Evolutionary conservation across 495 filamentous ascomycete genomes (phyloP).

Genomic region (Amniculicola lignicola): DNA sequence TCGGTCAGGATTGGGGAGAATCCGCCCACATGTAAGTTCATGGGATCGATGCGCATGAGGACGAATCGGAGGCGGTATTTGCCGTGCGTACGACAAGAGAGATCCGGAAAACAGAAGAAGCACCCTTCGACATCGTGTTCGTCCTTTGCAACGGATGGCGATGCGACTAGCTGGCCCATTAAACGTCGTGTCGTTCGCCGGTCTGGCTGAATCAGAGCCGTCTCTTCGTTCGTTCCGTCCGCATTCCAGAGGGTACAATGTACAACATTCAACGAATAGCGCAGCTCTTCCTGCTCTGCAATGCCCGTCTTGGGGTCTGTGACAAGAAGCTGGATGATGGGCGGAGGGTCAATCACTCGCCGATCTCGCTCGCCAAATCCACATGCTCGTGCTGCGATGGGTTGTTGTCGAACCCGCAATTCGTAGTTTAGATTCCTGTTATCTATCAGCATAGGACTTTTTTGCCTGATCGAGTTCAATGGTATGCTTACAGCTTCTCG

Average conservation of each 20-base stretch:
- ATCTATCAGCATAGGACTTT: conserved; percentile 6
- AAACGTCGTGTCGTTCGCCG: conserved; percentile 56
- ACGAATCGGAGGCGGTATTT: conserved; percentile 78
- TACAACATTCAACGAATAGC: conserved; percentile 75
- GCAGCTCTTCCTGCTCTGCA: conserved; percentile 58
- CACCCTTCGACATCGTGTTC: conserved; percentile 65
- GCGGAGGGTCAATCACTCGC: conserved; percentile 89
- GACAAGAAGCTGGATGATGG: conserved; percentile 83
- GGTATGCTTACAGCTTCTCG: conserved; percentile 32
- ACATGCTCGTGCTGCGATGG: conserved; percentile 83
- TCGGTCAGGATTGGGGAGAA: conserved; percentile 61
- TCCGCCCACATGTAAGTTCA: conserved; percentile 47
- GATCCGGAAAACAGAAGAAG: conserved; percentile 94
- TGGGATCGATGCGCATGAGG: conserved; percentile 74
- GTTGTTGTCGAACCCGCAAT: conserved; percentile 83
- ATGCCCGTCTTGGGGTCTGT: conserved; percentile 58
- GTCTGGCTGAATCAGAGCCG: conserved; percentile 45
- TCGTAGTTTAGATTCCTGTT: conserved; percentile 40
- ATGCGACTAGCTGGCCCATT: conserved; percentile 76
- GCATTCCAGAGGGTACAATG: conserved; percentile 76
- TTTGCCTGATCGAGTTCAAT: neutral
- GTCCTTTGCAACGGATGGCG: conserved; percentile 67
- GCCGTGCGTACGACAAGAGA: conserved; percentile 86
- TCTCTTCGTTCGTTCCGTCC: conserved; percentile 57
- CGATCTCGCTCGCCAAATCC: conserved; percentile 93